Evolutionary conservation across 345 rosid species (phyloP).

Genomic region (Pistacia vera): DNA sequence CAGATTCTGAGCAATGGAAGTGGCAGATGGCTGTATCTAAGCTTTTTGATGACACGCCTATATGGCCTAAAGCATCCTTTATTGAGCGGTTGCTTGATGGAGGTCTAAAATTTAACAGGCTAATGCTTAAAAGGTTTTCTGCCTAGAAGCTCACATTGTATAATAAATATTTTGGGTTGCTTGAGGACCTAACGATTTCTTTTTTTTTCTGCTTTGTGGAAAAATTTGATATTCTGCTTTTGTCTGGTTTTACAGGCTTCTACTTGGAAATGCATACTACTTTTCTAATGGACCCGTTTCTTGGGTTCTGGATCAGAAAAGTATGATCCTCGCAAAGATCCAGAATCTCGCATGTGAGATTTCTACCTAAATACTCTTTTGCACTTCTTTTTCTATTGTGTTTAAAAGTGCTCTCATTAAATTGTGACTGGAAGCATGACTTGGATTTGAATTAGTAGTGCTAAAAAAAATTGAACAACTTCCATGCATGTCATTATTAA

Average conservation of each 20-base stretch:
- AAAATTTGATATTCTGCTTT: constrained; percentile 5
- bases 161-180: constrained; percentile 14
- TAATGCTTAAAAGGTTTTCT: constrained; percentile 73
- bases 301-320: constrained; percentile 90
- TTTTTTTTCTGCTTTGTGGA: constrained; percentile 7
- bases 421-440: not conserved
- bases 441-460: not conserved
- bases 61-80: constrained; percentile 85
- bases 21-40: constrained; percentile 76
- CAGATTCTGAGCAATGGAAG: constrained; percentile 66
- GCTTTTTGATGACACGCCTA: constrained; percentile 86
- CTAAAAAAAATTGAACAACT: not conserved
- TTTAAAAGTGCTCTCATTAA: not conserved
- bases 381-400: not conserved
- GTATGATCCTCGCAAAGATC: constrained; percentile 96
- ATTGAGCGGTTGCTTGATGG: constrained; percentile 64
- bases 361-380: constrained; percentile 11
- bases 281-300: constrained; percentile 89
- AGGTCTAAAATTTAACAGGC: constrained; percentile 61
- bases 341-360: constrained; percentile 90
- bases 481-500: not conserved
- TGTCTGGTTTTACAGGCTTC: constrained; percentile 57
- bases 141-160: constrained; percentile 11
- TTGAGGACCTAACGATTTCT: not conserved
- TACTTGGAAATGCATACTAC: constrained; percentile 86